Evolutionary conservation across 2,329 filamentous ascomycete species (phyloP).

Genomic region (Chaetomiaceae sp.): DNA sequence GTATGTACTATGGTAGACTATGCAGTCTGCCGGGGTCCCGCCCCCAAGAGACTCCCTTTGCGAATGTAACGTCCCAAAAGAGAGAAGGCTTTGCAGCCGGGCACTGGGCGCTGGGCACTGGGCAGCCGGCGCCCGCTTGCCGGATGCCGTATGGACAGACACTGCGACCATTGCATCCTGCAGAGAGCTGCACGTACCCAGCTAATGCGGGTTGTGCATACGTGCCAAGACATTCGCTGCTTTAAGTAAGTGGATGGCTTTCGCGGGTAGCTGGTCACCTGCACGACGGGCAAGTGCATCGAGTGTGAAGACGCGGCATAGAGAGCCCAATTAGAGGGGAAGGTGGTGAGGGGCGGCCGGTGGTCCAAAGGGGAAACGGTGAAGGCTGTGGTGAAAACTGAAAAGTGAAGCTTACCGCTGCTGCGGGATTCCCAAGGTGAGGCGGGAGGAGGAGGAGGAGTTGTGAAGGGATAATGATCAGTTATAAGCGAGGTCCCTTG

Average conservation of each 20-base stretch:
- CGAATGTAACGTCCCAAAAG: too few relatives aligned
- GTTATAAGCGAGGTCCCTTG: too few relatives aligned
- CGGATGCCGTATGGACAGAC: too few relatives aligned
- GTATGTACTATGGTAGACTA: not conserved
- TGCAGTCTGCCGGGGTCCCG: not conserved
- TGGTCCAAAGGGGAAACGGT: conserved; percentile 3
- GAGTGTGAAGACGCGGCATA: too few relatives aligned
- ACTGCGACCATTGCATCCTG: too few relatives aligned
- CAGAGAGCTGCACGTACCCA: too few relatives aligned
- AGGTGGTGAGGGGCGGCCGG: not conserved
- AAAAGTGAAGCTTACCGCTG: too few relatives aligned
- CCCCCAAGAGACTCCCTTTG: too few relatives aligned
- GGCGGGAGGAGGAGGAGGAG: not conserved
- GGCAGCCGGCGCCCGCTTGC: too few relatives aligned
- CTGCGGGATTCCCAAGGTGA: not conserved
- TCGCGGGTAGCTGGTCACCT: not conserved
- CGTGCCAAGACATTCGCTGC: not conserved
- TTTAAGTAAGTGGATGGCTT: too few relatives aligned
- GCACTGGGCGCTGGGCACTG: not conserved
- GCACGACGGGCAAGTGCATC: conserved; percentile 1
- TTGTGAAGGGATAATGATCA: too few relatives aligned
- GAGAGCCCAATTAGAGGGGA: too few relatives aligned
- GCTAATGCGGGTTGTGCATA: not conserved
- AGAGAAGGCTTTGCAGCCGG: not conserved
- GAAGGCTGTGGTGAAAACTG: not conserved